Conservation (phyloP, 2,329 filamentous ascomycete genomes). For the Alternaria solani region DNA sequence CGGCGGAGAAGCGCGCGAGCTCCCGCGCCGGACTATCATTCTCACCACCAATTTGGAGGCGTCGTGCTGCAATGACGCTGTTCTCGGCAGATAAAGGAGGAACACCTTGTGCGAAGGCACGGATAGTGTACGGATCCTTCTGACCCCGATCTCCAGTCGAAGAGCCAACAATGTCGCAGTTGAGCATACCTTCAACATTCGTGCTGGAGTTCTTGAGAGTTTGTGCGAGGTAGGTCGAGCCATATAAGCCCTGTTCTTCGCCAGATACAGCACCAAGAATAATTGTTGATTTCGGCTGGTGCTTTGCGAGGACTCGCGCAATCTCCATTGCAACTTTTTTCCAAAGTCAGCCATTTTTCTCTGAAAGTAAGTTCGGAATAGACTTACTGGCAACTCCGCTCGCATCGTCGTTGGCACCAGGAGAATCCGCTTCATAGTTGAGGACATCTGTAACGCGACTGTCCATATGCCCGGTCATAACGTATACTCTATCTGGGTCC, state of each 20-base stretch:
- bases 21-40: conserved; percentile 65
- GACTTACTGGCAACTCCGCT: conserved; percentile 59
- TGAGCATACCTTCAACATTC: conserved; percentile 66
- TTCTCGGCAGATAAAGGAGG: conserved; percentile 54
- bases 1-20: conserved; percentile 63
- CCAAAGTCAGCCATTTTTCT: conserved; percentile 12
- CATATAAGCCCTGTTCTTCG: conserved; percentile 66
- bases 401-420: conserved; percentile 67
- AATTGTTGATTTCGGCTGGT: conserved; percentile 61
- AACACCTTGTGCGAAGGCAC: conserved; percentile 63
- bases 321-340: conserved; percentile 61
- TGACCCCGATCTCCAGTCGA: conserved; percentile 57
- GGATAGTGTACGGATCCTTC: conserved; percentile 60
- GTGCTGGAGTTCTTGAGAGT: conserved; percentile 61
- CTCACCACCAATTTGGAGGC: conserved; percentile 56
- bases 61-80: conserved; percentile 46
- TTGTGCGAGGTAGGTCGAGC: conserved; percentile 61
- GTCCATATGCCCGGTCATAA: conserved; percentile 66
- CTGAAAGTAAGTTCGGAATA: not conserved
- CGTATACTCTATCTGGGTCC: conserved; percentile 60
- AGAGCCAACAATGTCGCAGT: conserved; percentile 66
- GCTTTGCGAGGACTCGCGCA: conserved; percentile 60
- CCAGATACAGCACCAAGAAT: conserved; percentile 66
- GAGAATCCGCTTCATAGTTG: conserved; percentile 62
- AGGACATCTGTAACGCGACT: conserved; percentile 60